A percentile compares a stretch with the other conserved stretches of the same genome.
Conservation (phyloP, 257 asterid species). For the Fraxinus americana region DNA sequence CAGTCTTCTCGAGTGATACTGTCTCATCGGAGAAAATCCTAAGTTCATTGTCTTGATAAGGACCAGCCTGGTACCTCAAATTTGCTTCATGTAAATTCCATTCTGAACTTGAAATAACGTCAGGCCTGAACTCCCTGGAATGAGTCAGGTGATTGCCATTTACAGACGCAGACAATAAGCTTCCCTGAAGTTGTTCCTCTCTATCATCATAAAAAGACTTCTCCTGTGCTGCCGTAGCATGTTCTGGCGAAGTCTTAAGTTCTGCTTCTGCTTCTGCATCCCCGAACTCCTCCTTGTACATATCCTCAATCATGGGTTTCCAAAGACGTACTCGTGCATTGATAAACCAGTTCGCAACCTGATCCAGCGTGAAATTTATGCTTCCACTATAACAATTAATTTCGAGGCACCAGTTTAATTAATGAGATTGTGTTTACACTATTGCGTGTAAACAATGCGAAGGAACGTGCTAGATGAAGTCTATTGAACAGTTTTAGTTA, state of each 20-base stretch:
- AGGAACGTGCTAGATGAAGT: too few relatives aligned
- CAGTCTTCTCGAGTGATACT: too few relatives aligned
- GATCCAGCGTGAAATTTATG: constrained; percentile 15
- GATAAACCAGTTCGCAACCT: constrained; percentile 92
- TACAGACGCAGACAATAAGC: constrained; percentile 27
- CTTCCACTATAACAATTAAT: neutral
- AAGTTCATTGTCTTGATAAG: constrained; percentile 36
- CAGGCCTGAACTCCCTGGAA: constrained; percentile 27
- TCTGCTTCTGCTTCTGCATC: constrained; percentile 44
- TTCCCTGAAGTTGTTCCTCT: constrained; percentile 41
- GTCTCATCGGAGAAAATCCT: neutral
- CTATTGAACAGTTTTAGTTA: too few relatives aligned
- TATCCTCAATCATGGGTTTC: constrained; percentile 90
- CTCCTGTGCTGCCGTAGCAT: constrained; percentile 34
- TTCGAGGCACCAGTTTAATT: neutral
- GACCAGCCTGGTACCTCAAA: constrained; percentile 32
- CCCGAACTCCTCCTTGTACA: constrained; percentile 81
- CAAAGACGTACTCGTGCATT: constrained; percentile 84
- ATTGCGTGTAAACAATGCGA: too few relatives aligned
- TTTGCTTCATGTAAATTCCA: constrained; percentile 26
- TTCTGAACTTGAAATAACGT: constrained; percentile 28
- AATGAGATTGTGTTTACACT: too few relatives aligned
- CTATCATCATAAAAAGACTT: constrained; percentile 40
- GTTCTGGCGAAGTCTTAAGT: constrained; percentile 49
- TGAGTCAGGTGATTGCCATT: constrained; percentile 32